Conservation (phyloP, 1,284 basidiomycete species). For the Fistulina hepatica region DNA sequence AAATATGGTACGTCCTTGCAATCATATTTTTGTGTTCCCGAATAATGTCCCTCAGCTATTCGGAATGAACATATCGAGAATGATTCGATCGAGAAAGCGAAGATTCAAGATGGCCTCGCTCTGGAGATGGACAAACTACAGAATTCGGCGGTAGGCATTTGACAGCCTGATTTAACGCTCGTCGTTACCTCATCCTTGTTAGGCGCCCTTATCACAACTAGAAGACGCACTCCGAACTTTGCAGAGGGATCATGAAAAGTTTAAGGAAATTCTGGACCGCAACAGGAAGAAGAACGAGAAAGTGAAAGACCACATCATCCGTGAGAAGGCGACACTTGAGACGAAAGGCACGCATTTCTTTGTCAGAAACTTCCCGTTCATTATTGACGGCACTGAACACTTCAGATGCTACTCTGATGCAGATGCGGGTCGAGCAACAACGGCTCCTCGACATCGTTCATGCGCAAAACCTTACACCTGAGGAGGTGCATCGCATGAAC, state of each 20-base stretch:
- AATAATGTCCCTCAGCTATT: constrained; percentile 26
- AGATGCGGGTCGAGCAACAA: constrained; percentile 51
- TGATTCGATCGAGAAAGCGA: constrained; percentile 47
- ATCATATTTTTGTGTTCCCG: constrained; percentile 14
- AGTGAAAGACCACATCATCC: constrained; percentile 47
- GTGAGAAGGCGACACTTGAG: constrained; percentile 52
- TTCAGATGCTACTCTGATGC: constrained; percentile 46
- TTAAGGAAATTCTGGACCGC: constrained; percentile 53
- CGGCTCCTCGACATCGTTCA: constrained; percentile 57
- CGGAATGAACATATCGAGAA: constrained; percentile 56
- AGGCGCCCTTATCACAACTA: constrained; percentile 59
- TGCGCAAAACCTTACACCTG: constrained; percentile 73
- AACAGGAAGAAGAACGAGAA: constrained; percentile 56
- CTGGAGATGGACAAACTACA: constrained; percentile 43
- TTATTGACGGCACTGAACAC: constrained; percentile 5
- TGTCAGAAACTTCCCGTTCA: not conserved
- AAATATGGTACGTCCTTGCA: constrained; percentile 47
- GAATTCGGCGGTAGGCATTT: constrained; percentile 39
- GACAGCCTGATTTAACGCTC: not conserved
- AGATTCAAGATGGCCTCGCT: constrained; percentile 32
- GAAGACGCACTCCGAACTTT: constrained; percentile 46
- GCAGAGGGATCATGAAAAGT: constrained; percentile 56
- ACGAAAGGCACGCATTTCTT: constrained; percentile 29
- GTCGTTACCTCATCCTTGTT: constrained; percentile 12
- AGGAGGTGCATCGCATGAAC: constrained; percentile 81